Evolutionary conservation across 1,139 yeast genomes (phyloP).

Genomic region (Pneumocystis carinii): DNA sequence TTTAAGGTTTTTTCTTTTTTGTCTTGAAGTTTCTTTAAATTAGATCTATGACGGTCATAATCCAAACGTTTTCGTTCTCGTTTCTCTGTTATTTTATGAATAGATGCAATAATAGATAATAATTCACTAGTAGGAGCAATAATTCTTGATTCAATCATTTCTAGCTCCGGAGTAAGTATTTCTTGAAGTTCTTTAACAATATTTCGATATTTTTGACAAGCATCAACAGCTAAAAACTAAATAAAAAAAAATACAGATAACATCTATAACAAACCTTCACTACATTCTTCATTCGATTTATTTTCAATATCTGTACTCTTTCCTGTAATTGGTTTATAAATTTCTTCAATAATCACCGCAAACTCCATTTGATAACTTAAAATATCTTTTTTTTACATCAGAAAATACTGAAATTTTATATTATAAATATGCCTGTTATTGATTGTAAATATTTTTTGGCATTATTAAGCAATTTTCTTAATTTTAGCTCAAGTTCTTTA

Average conservation of each 20-base stretch:
- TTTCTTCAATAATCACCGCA: conserved; percentile 84
- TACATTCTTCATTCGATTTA: conserved; percentile 77
- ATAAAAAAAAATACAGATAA: not conserved
- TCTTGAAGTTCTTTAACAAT: conserved; percentile 76
- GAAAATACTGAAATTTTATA: not conserved
- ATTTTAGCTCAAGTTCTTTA: conserved; percentile 77
- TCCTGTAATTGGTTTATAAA: conserved; percentile 91
- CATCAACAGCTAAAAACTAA: conserved; percentile 33
- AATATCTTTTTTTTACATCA: conserved; percentile 32
- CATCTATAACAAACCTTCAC: conserved; percentile 47
- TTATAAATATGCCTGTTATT: conserved; percentile 43
- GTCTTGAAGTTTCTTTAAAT: conserved; percentile 54
- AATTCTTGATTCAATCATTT: conserved; percentile 75
- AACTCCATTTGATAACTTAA: conserved; percentile 83
- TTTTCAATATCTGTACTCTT: conserved; percentile 79
- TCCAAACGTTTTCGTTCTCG: conserved; percentile 93
- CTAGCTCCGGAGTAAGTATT: conserved; percentile 80
- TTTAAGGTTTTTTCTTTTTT: conserved; percentile 72
- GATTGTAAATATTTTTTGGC: conserved; percentile 79
- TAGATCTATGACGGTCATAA: conserved; percentile 67
- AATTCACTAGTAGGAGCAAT: conserved; percentile 87
- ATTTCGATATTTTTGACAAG: conserved; percentile 80
- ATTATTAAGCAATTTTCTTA: conserved; percentile 79
- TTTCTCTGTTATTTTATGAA: conserved; percentile 86
- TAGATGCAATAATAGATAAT: conserved; percentile 60